These are phyloP conservation scores for Yamadazyma atlantica DNA, from an alignment of 1,139 yeast species.

Conservation along the genomic window DNA sequence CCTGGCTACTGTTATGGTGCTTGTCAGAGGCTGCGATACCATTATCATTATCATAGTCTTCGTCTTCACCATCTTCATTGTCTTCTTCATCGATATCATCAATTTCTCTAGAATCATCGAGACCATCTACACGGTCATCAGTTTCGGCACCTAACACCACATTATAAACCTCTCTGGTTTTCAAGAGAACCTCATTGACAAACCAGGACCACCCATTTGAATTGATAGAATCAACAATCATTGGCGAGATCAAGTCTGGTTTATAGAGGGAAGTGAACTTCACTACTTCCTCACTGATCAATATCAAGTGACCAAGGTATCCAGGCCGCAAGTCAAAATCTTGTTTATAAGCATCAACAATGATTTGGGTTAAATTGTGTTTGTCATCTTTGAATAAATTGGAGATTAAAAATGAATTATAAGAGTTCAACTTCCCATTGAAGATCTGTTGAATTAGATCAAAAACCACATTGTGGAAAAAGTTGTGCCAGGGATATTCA, in stretches of 20 bases:
- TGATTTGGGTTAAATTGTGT: conserved; percentile 35
- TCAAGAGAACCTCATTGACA: conserved; percentile 40
- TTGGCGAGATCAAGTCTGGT: conserved; percentile 47
- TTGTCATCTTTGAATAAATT: conserved; percentile 35
- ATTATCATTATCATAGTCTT: conserved; percentile 14
- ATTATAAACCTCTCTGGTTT: conserved; percentile 47
- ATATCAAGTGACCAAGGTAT: conserved; percentile 47
- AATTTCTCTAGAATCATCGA: conserved; percentile 10
- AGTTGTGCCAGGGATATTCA: conserved; percentile 47
- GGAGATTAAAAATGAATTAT: conserved; percentile 47
- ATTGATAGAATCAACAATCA: conserved; percentile 38
- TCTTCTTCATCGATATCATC: conserved; percentile 5
- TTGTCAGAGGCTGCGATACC: conserved; percentile 12
- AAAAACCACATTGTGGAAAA: conserved; percentile 51
- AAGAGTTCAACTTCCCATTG: conserved; percentile 49
- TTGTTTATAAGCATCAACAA: conserved; percentile 30
- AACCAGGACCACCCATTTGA: conserved; percentile 48
- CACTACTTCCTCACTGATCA: conserved; percentile 50
- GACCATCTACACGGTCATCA: conserved; percentile 8
- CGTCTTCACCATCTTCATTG: conserved; percentile 4
- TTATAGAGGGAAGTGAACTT: conserved; percentile 49
- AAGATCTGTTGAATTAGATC: conserved; percentile 50
- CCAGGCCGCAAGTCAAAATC: conserved; percentile 40
- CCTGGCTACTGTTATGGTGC: conserved; percentile 4
- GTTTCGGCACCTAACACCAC: conserved; percentile 39